A percentile compares a stretch with the other conserved stretches of the same genome.
Conservation (phyloP, 805 yeast species). For the Kurtzmaniella cleridarum region DNA sequence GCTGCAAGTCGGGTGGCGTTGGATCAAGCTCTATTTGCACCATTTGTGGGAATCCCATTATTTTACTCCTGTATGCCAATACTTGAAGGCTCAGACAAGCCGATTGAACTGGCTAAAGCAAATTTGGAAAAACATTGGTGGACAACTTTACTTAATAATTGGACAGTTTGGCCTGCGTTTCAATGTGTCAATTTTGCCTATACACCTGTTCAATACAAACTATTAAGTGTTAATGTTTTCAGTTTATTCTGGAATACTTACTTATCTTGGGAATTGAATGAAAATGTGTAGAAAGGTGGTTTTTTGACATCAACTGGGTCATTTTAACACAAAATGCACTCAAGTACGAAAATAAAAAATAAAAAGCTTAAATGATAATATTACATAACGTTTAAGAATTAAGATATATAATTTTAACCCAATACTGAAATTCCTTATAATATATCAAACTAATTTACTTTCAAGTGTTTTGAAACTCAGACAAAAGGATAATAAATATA, state of each 20-base stretch:
- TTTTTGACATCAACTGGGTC: no score
- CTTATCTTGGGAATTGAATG: constrained; percentile 44
- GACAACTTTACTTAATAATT: constrained; percentile 67
- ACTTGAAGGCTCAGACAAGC: constrained; percentile 48
- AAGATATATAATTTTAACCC: no score
- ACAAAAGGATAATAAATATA: no score
- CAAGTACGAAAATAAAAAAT: no score
- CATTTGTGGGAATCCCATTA: constrained; percentile 62
- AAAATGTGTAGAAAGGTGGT: no score
- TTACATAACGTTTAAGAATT: no score
- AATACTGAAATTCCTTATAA: no score
- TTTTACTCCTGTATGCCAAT: constrained; percentile 65
- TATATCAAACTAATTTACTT: no score
- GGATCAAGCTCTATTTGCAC: constrained; percentile 78
- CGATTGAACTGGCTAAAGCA: constrained; percentile 29
- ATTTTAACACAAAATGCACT: no score
- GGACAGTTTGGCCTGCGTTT: constrained; percentile 88
- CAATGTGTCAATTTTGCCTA: constrained; percentile 73
- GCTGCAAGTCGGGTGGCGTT: constrained; percentile 45
- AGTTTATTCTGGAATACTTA: constrained; percentile 84
- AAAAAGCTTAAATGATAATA: no score
- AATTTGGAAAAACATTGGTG: constrained; percentile 51
- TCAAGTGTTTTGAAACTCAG: no score
- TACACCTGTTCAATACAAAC: constrained; percentile 66
- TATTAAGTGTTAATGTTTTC: constrained; percentile 63